Conservation (phyloP, 495 filamentous ascomycete species). For the Xylaria sp. region DNA sequence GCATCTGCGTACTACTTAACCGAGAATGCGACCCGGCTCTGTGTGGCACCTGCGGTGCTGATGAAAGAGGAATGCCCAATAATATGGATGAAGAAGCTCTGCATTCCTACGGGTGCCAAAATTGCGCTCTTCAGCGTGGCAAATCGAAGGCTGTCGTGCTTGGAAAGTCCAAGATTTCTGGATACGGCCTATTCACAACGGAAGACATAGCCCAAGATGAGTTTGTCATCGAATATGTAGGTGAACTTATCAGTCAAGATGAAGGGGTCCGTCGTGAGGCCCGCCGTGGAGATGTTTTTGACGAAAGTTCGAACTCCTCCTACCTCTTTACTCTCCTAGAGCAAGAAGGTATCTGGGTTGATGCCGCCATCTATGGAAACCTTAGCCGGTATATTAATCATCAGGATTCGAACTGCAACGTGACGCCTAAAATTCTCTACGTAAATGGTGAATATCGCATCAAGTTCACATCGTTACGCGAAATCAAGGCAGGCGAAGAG, state of each 20-base stretch:
- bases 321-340: conserved; percentile 73
- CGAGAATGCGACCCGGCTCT: conserved; percentile 76
- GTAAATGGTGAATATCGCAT: conserved; percentile 73
- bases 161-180: conserved; percentile 67
- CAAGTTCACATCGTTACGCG: conserved; percentile 65
- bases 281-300: conserved; percentile 67
- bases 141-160: conserved; percentile 65
- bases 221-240: conserved; percentile 75
- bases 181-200: conserved; percentile 70
- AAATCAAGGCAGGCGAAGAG: conserved; percentile 69
- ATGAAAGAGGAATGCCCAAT: conserved; percentile 65
- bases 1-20: conserved; percentile 65
- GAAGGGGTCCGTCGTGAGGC: conserved; percentile 65
- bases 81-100: conserved; percentile 62
- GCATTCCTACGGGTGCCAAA: conserved; percentile 62
- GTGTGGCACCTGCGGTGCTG: conserved; percentile 69
- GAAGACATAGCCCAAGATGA: conserved; percentile 65
- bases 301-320: conserved; percentile 64
- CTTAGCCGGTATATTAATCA: conserved; percentile 75
- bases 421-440: conserved; percentile 64
- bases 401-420: conserved; percentile 57
- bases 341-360: conserved; percentile 58
- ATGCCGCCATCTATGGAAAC: conserved; percentile 60
- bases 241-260: conserved; percentile 69
- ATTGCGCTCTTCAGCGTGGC: conserved; percentile 67